A percentile compares a stretch with the other conserved stretches of the same genome.
phyloP scores from a whole-genome alignment of 2,329 filamentous ascomycete species.

The Colletotrichum higginsianum region DNA sequence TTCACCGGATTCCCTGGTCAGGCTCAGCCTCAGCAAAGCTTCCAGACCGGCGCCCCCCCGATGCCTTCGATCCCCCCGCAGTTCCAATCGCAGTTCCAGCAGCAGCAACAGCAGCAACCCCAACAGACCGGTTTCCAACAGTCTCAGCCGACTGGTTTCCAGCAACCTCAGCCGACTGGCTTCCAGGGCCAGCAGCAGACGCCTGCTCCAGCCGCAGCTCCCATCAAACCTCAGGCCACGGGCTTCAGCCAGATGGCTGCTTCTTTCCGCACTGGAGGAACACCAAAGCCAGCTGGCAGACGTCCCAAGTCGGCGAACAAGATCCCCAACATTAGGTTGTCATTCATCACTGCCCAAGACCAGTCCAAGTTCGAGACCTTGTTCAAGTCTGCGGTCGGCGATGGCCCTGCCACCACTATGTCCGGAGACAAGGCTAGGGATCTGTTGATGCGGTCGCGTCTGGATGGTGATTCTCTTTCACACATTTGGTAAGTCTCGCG shows the following conservation, averaged over 20 bases:
- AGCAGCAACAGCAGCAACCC: constrained; percentile 57
- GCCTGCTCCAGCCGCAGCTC: constrained; percentile 64
- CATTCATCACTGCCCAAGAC: constrained; percentile 95
- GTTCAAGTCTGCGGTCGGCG: constrained; percentile 94
- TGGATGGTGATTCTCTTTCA: constrained; percentile 88
- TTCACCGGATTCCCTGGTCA: constrained; percentile 59
- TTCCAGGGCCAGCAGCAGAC: constrained; percentile 67
- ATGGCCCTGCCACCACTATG: constrained; percentile 82
- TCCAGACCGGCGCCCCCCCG: constrained; percentile 72
- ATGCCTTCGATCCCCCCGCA: constrained; percentile 73
- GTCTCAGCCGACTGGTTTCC: constrained; percentile 61
- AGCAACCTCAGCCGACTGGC: constrained; percentile 59
- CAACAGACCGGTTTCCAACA: constrained; percentile 62
- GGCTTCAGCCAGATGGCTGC: constrained; percentile 78
- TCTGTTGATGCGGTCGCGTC: constrained; percentile 87
- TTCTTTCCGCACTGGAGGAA: constrained; percentile 71
- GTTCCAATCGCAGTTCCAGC: constrained; percentile 72
- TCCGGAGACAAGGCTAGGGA: constrained; percentile 94
- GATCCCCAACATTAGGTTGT: constrained; percentile 94
- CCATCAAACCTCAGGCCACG: constrained; percentile 76
- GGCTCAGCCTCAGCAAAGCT: constrained; percentile 70
- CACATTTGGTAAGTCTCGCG: constrained; percentile 84
- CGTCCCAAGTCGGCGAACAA: constrained; percentile 73
- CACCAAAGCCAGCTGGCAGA: constrained; percentile 61
- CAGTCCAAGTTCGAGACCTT: constrained; percentile 98